Evolutionary conservation across 495 filamentous ascomycete genomes (phyloP), one percentile per base, ranked within the genome.

Genomic region (Xylaria venustula): DNA sequence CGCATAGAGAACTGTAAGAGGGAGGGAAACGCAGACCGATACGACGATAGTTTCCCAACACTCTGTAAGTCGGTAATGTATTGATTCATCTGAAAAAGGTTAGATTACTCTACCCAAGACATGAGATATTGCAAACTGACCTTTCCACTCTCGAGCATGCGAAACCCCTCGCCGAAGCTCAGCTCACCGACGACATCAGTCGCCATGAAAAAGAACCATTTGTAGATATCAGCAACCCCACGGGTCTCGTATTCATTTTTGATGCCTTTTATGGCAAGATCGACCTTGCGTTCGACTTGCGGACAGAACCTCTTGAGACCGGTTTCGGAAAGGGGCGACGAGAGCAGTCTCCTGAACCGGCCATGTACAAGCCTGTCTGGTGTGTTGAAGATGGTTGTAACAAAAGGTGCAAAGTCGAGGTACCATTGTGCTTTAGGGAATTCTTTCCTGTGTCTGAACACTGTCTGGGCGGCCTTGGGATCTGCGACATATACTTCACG

Each of bases 171-270:
- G 0, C 83, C 83, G 63, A 86, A 87, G 32, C 71, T 76, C 34
- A 85, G 66, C 41, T 85, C 75, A 0, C 77, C 77, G 42, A 84
- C 82, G 12, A 85, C 70, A 60, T 86, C 84, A 0, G 81, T 81
- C 2, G 81, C 70, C 76, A 85, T 78, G 60, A 83, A 84, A 5
- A 80, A 50, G 71, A 72, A 83, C 84, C 84, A 86, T 46, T 83
- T 81, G 54, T 79, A 77, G 3, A 85, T 66, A 66, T 87, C 83
- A 0, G 66, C 74, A 5, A 62, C 65, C 0, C 67, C 70, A 28
- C 58, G 58, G 0, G 26, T 62, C 23, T 69, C 45, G 36, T 71
- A 65, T 25, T 79, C 75, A 17, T 75, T 63, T 0, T 28, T 40
- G 11, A 82, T 79, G 17, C 67, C 64, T 1, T 69, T 19, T 6